These are phyloP conservation scores for Hagleromyces aurorensis DNA, from an alignment of 805 yeast genomes.

Conservation along the genomic window DNA sequence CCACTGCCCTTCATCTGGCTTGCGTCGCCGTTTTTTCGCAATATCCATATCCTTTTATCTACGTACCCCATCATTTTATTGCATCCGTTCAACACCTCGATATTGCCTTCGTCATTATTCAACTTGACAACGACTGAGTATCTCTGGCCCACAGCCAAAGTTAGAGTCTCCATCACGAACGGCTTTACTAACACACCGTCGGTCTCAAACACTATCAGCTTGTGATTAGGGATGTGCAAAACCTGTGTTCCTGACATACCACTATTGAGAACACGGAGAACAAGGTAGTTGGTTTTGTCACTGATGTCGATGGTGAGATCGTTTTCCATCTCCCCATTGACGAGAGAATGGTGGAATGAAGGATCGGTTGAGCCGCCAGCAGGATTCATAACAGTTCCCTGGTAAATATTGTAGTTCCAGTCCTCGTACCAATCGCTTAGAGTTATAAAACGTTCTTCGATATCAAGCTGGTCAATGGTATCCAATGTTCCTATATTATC, in stretches of 20 bases:
- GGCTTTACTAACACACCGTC: slow-evolving; percentile 53
- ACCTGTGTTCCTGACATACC: slow-evolving; percentile 54
- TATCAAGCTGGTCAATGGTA: not conserved
- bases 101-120: slow-evolving; percentile 26
- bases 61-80: slow-evolving; percentile 45
- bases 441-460: slow-evolving; percentile 44
- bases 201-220: slow-evolving; percentile 46
- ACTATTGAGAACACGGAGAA: slow-evolving; percentile 42
- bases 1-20: slow-evolving; percentile 29
- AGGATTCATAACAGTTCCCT: slow-evolving; percentile 18
- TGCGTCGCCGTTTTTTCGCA: slow-evolving; percentile 12
- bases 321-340: slow-evolving; percentile 18
- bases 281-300: slow-evolving; percentile 38
- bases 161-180: slow-evolving; percentile 38
- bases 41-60: slow-evolving; percentile 27
- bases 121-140: slow-evolving; percentile 55
- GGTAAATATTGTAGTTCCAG: slow-evolving; percentile 33
- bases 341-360: slow-evolving; percentile 17
- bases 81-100: slow-evolving; percentile 40
- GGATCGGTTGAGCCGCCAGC: slow-evolving; percentile 25
- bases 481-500: not conserved
- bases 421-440: slow-evolving; percentile 58
- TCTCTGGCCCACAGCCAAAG: slow-evolving; percentile 70
- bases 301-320: slow-evolving; percentile 30
- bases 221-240: slow-evolving; percentile 46